Evolutionary conservation across 1,284 basidiomycete species (phyloP).

Genomic region (Cerioporus squamosus): DNA sequence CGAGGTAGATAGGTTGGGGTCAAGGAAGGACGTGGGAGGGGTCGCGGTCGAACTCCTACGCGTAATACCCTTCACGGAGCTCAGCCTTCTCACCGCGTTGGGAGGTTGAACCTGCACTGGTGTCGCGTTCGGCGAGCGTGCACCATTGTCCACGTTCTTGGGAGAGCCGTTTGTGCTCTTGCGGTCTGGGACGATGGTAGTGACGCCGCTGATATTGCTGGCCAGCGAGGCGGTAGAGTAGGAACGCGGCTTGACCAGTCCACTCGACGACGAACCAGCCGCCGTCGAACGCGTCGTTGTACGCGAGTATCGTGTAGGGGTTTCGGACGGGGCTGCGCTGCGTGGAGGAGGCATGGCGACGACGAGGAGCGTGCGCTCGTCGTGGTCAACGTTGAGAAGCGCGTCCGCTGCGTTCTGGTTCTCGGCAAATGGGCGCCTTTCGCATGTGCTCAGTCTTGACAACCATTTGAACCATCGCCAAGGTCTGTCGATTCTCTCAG

Average conservation of each 20-base stretch:
- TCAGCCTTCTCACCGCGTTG: conserved; percentile 20
- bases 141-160: conserved; percentile 18
- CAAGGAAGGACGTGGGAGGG: conserved; percentile 33
- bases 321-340: conserved; percentile 38
- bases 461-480: neutral
- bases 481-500: too few species aligned
- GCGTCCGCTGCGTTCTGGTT: conserved; percentile 1
- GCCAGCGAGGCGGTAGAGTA: conserved; percentile 37
- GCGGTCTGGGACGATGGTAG: conserved; percentile 45
- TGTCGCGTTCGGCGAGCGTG: conserved; percentile 34
- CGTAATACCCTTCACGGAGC: conserved; percentile 13
- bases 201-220: conserved; percentile 41
- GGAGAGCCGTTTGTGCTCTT: conserved; percentile 27
- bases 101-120: conserved; percentile 25
- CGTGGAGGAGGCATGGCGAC: conserved; percentile 31
- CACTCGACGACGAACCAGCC: conserved; percentile 31
- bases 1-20: conserved; percentile 28
- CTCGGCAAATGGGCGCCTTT: conserved; percentile 17
- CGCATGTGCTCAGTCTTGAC: neutral
- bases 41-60: conserved; percentile 30
- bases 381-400: conserved; percentile 23
- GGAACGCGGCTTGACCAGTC: conserved; percentile 36
- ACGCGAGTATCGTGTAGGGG: conserved; percentile 38
- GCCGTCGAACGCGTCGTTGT: conserved; percentile 33
- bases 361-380: conserved; percentile 25